Conservation (phyloP, 192 early-diverging fungal genomes). For the Mortierella hygrophila region DNA sequence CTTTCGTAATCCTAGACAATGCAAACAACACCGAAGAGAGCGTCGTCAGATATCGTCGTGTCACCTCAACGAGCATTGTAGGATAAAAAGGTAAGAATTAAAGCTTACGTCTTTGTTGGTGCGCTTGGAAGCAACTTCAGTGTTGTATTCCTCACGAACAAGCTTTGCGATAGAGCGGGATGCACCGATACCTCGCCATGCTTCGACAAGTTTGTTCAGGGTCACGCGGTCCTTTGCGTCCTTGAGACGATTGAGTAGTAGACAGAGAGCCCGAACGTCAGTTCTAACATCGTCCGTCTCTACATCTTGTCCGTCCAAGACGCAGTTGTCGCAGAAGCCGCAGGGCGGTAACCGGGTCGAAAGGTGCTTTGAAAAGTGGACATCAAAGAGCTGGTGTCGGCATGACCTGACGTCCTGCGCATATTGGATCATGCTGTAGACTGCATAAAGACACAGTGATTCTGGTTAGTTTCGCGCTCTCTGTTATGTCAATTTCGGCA, state of each 20-base stretch:
- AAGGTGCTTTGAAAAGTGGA: constrained; percentile 63
- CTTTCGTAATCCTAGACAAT: constrained; percentile 62
- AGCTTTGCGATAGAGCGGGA: constrained; percentile 44
- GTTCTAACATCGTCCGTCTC: constrained; percentile 63
- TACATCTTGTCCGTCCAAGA: constrained; percentile 29
- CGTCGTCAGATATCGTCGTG: not conserved
- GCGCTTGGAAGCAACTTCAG: constrained; percentile 37
- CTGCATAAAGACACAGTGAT: constrained; percentile 24
- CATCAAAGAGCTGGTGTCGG: constrained; percentile 71
- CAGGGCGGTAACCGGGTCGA: constrained; percentile 38
- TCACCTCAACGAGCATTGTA: not conserved
- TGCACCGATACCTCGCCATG: constrained; percentile 57
- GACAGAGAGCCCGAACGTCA: constrained; percentile 49
- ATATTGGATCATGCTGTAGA: constrained; percentile 72
- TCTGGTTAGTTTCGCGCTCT: not conserved
- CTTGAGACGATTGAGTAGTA: constrained; percentile 39
- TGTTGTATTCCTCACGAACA: constrained; percentile 43
- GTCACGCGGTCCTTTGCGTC: constrained; percentile 61
- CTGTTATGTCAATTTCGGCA: not conserved
- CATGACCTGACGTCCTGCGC: constrained; percentile 73
- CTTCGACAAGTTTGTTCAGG: constrained; percentile 62
- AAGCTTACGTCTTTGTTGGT: constrained; percentile 45
- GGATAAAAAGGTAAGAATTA: not conserved
- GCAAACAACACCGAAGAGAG: not conserved
- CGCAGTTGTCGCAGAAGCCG: constrained; percentile 64